A percentile compares a stretch with the other conserved stretches of the same genome.
These are phyloP conservation scores for Osmanthus fragrans DNA, from an alignment of 257 asterid species.

Conservation along the genomic window DNA sequence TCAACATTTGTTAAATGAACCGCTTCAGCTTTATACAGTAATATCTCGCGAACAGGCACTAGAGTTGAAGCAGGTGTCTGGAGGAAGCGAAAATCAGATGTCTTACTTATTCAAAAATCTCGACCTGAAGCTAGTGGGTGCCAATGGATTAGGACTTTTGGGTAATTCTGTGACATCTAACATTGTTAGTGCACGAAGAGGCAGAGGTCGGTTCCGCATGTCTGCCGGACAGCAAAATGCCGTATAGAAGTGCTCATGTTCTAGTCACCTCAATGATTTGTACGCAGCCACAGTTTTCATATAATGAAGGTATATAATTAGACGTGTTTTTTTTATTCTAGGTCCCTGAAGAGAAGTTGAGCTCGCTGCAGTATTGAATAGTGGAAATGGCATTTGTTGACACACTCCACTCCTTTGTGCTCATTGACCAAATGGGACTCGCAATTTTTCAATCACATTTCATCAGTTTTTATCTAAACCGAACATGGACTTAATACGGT, in stretches of 20 bases:
- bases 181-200: slow-evolving; percentile 47
- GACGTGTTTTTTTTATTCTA: background rate
- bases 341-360: background rate
- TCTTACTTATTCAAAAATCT: slow-evolving; percentile 37
- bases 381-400: background rate
- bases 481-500: too few relatives aligned
- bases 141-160: slow-evolving; percentile 35
- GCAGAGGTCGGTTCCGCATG: slow-evolving; percentile 42
- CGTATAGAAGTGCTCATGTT: background rate
- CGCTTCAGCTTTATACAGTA: slow-evolving; percentile 53
- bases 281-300: slow-evolving; percentile 12
- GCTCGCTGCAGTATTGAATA: background rate
- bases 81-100: slow-evolving; percentile 37
- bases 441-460: too few relatives aligned
- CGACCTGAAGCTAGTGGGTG: slow-evolving; percentile 58
- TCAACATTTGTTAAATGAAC: slow-evolving; percentile 29
- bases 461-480: too few relatives aligned
- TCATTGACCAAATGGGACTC: background rate
- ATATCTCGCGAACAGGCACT: slow-evolving; percentile 62
- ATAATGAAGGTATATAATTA: background rate
- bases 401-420: background rate
- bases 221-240: slow-evolving; percentile 25
- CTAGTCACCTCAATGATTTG: slow-evolving; percentile 2
- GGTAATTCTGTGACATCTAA: slow-evolving; percentile 43
- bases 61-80: slow-evolving; percentile 44